Base-by-base conservation (phyloP, 129 eudicot genomes). In the Erigeron canadensis region DNA sequence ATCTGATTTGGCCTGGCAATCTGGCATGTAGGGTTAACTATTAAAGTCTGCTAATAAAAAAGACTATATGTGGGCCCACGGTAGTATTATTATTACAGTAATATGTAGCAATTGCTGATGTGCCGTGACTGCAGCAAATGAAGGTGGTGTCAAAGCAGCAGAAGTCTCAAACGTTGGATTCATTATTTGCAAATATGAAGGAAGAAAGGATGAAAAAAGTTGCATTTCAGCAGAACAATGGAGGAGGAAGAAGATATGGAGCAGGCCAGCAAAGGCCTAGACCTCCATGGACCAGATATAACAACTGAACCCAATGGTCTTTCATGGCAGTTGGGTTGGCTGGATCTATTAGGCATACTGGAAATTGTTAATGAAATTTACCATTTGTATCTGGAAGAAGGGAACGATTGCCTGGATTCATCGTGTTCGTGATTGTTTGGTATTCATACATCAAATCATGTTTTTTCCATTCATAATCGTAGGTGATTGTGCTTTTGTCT, bases 131-230 rank as follows among this genome's bases (percentile, higher is more conserved):
- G n/a, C 86, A 77, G 67, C 86, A 75, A 48, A 77, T 21, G 47
- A 82, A 76, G 67, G 71, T 64, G 61, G 70, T 42, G 7, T 59
- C 77, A 2, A 85, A 75, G 77, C 97, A 83, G 76, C 97, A 83
- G 76, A 83, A 77, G 80, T 84, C 95, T 34, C 90, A 88, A 69
- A 91, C 97, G 0, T 71, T 91, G 55, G 97, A 91, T 73, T 88
- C 92, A 8, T 81, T 86, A 54, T 91, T 91, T 77, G 92, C 97
- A 6, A 85, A 88, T 81, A 88, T 88, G 96, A 86, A 85, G 79
- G 95, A 90, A 70, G 79, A 88, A 71, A 80, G 97, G 67, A 82
- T 86, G 92, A 83, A 81, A 28, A 28, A 28, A 77, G 78, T 64
- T 4, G 39, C 70, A 40, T 78, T 84, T 65, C 82, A 67, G 22